Evolutionary conservation across 331 rosid species (phyloP), one percentile per base, ranked within the genome.

Genomic region (Rosa hybrid): DNA sequence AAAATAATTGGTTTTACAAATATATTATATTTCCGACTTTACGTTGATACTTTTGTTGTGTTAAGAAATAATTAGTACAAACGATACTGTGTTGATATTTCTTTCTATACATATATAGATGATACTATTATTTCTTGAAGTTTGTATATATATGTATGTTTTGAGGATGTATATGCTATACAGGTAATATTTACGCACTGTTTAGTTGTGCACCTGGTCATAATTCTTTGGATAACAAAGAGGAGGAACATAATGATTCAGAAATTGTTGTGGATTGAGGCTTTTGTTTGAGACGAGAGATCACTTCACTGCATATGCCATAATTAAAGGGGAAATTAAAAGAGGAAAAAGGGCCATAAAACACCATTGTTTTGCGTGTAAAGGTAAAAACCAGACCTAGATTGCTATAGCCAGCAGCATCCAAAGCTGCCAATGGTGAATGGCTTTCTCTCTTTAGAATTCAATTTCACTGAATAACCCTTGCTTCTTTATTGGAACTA

Each of bases 351-450:
- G 71, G 76, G 73, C 18, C 72, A 60, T 54, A 16, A 34, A 73
- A 60, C 25, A 46, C 78, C 92, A 83, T 90, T 23, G 89, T 86
- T 91, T 90, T 87, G 90, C 84, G 92, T 88, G 97, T 81, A 90
- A 88, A 90, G 91, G 79, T 83, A 80, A 30, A 88, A 39, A 68
- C 49, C 84, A 80, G 78, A 77, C 57, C 83, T 71, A 65, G 71
- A 23, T 30, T 8, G 45, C 71, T 34, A 65, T 30, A 30, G 45
- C 71, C 44, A 67, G 72, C 49, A 81, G 90, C 91, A 82, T 87
- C 89, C 91, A 87, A 91, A 82, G 88, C 84, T 68, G 87, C 83
- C 82, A 69, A 72, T 18, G 78, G 81, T 80, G 87, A 87, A 34
- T 65, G 71, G 71, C 71, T 65, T 34, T 65, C 71, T 89, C 88